Percentiles rank a stretch among this genome's conserved stretches.
These are phyloP conservation scores for Colletotrichum viniferum DNA, from an alignment of 2,329 filamentous ascomycete genomes.

Conservation along the genomic window DNA sequence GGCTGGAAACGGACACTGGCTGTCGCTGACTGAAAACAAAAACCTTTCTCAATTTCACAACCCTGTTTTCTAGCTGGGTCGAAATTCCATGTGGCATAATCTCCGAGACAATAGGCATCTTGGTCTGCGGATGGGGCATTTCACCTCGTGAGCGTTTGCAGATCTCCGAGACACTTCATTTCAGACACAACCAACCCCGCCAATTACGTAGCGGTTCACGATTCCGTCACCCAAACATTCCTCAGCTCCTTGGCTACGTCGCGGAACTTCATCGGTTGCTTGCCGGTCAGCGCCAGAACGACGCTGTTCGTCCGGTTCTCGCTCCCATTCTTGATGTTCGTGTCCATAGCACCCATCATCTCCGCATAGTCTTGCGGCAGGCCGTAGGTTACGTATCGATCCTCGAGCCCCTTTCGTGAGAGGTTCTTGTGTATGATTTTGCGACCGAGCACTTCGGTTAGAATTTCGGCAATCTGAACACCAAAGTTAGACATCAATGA, in stretches of 20 bases:
- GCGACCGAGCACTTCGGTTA: constrained; percentile 34
- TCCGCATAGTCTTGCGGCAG: constrained; percentile 34
- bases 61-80: neutral
- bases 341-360: constrained; percentile 37
- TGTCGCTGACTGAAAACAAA: neutral
- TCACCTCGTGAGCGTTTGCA: neutral
- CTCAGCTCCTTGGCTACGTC: neutral
- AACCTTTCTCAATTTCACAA: neutral
- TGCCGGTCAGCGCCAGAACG: constrained; percentile 36
- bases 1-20: constrained; percentile 9
- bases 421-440: constrained; percentile 39
- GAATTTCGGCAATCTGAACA: constrained; percentile 32
- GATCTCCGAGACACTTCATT: neutral
- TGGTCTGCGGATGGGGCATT: neutral
- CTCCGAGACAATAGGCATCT: neutral
- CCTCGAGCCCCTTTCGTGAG: constrained; percentile 29
- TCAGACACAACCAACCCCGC: neutral
- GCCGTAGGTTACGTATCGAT: constrained; percentile 27
- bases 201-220: neutral
- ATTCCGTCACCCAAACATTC: neutral
- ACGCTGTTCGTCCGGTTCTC: constrained; percentile 40
- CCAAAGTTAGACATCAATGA: neutral
- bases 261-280: constrained; percentile 27
- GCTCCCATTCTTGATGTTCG: constrained; percentile 33
- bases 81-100: neutral